These are phyloP conservation scores for Brassica nigra DNA, from an alignment of 345 rosid genomes.

Conservation along the genomic window DNA sequence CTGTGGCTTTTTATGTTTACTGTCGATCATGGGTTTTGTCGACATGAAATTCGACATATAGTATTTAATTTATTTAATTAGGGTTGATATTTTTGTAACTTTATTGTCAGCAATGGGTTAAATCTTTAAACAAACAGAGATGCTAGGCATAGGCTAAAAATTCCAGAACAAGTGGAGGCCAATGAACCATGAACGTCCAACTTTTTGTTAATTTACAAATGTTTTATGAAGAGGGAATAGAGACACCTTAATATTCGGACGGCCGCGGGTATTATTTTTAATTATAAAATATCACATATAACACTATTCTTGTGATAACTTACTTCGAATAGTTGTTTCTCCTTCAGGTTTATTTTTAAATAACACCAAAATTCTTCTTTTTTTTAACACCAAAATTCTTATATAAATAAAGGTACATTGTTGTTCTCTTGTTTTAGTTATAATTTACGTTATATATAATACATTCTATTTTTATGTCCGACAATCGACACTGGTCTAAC, in stretches of 20 bases:
- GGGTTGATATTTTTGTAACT: background rate
- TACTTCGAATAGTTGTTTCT: background rate
- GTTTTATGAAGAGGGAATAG: constrained; percentile 21
- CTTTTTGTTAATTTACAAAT: constrained; percentile 12
- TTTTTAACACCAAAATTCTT: too few relatives aligned
- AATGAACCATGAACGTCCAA: constrained; percentile 31
- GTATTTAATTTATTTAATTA: background rate
- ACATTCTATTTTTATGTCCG: background rate
- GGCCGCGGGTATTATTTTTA: constrained; percentile 11
- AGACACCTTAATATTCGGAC: constrained; percentile 36
- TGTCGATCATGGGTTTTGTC: background rate
- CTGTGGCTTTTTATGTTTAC: background rate
- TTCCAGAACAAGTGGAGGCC: constrained; percentile 41
- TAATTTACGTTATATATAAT: background rate
- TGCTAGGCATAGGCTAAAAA: constrained; percentile 28
- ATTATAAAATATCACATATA: background rate
- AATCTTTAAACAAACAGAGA: constrained; percentile 7
- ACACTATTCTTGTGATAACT: background rate
- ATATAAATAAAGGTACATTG: background rate
- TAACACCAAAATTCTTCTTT: background rate
- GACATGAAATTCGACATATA: background rate
- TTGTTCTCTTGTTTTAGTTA: background rate
- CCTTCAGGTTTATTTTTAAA: too few relatives aligned
- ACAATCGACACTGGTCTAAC: constrained; percentile 12
- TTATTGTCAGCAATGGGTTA: background rate